phyloP scores from a whole-genome alignment of 2,329 filamentous ascomycete species.

The Xylariomycetidae sp. region DNA sequence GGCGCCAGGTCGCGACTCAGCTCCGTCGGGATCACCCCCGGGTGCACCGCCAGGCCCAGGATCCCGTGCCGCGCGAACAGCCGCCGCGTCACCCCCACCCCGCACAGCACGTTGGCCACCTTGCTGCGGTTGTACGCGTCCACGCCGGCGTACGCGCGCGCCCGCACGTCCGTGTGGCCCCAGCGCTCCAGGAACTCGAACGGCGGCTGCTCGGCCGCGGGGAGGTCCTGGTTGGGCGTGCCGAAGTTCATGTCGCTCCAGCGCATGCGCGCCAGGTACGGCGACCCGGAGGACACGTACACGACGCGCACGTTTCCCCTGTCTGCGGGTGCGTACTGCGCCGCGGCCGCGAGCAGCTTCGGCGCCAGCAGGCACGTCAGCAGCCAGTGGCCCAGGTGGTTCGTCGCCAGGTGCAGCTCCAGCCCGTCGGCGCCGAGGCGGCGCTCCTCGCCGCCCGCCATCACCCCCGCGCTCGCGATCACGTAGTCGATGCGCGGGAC shows the following conservation, averaged over 20 bases:
- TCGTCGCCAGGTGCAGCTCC: conserved; percentile 38
- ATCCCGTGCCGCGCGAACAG: conserved; percentile 29
- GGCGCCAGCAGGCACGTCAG: conserved; percentile 38
- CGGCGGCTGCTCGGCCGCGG: conserved; percentile 24
- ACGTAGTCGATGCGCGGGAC: conserved; percentile 33
- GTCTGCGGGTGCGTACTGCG: conserved; percentile 9
- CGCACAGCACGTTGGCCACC: conserved; percentile 29
- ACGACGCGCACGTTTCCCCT: conserved; percentile 30
- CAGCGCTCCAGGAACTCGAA: conserved; percentile 17
- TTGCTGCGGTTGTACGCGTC: conserved; percentile 30
- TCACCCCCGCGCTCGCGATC: conserved; percentile 40
- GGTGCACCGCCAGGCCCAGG: conserved; percentile 25
- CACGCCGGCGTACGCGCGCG: conserved; percentile 25
- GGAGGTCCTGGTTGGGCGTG: conserved; percentile 26
- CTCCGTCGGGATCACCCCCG: conserved; percentile 29
- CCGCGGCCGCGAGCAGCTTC: conserved; percentile 31
- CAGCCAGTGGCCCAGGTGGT: conserved; percentile 41
- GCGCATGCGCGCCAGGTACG: conserved; percentile 19
- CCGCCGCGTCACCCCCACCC: conserved; percentile 18
- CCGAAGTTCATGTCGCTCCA: conserved; percentile 32
- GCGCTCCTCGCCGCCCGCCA: conserved; percentile 29
- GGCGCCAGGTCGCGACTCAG: conserved; percentile 18
- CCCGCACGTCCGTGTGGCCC: conserved; percentile 16
- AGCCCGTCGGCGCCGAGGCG: conserved; percentile 32
- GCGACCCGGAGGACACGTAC: conserved; percentile 32